phyloP scores from a whole-genome alignment of 177 flowering plant genomes.

The Vitis hybrid region DNA sequence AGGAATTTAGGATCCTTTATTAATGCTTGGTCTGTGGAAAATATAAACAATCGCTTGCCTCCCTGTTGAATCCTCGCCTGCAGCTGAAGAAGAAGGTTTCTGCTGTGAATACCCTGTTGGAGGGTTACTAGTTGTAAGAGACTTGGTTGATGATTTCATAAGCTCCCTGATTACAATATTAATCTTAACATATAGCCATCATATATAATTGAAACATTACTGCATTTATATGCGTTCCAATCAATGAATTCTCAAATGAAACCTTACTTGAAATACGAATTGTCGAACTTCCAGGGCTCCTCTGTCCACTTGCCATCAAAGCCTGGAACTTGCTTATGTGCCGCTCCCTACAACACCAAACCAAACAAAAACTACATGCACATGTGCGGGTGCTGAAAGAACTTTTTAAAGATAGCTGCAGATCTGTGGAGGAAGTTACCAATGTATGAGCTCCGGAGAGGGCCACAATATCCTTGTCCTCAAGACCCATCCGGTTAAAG shows the following conservation, averaged over 20 bases:
- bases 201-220: background rate
- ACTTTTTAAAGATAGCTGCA: background rate
- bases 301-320: slow-evolving; percentile 87
- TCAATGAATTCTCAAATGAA: background rate
- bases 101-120: too few species aligned
- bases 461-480: slow-evolving; percentile 60
- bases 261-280: slow-evolving; percentile 79
- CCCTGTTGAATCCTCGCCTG: slow-evolving; percentile 45
- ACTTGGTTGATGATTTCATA: slow-evolving; percentile 23
- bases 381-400: background rate
- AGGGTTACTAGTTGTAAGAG: too few species aligned
- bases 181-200: background rate
- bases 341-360: slow-evolving; percentile 31
- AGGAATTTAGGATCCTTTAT: slow-evolving; percentile 69
- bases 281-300: slow-evolving; percentile 82
- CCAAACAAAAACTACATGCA: background rate
- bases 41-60: slow-evolving; percentile 39
- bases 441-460: slow-evolving; percentile 62
- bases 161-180: slow-evolving; percentile 54
- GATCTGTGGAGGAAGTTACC: slow-evolving; percentile 25
- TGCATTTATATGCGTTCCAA: background rate
- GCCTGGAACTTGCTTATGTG: slow-evolving; percentile 44
- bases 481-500: slow-evolving; percentile 57
- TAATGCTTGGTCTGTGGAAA: slow-evolving; percentile 72
- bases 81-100: too few species aligned